Evolutionary conservation across 164 flowering plant genomes (phyloP).

Genomic region (Chimonanthus praecox): DNA sequence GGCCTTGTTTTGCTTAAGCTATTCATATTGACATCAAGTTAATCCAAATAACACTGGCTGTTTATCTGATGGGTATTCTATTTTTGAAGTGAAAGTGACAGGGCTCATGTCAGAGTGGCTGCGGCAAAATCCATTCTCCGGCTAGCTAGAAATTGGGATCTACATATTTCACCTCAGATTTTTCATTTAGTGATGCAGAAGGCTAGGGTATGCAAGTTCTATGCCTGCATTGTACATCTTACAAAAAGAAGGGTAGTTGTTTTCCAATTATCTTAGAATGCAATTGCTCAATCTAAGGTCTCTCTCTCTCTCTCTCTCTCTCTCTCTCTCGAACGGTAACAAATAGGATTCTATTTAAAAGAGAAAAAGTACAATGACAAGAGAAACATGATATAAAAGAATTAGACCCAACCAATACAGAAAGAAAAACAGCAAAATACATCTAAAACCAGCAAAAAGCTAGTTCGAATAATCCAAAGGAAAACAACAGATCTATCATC

Average conservation of each 20-base stretch:
- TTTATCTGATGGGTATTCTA: background rate
- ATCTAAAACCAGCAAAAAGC: too few relatives aligned
- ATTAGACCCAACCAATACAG: too few relatives aligned
- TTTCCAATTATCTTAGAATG: background rate
- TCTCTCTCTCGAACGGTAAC: too few relatives aligned
- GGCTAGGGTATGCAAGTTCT: conserved; percentile 54
- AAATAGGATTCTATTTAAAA: too few relatives aligned
- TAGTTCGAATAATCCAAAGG: too few relatives aligned
- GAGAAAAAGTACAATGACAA: too few relatives aligned
- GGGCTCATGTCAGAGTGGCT: conserved; percentile 58
- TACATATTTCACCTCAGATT: conserved; percentile 56
- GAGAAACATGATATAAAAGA: too few relatives aligned
- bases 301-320: too few relatives aligned
- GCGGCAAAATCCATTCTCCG: conserved; percentile 82
- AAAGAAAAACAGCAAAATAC: too few relatives aligned
- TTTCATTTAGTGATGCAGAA: conserved; percentile 46
- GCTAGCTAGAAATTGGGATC: conserved; percentile 87
- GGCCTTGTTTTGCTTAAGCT: background rate
- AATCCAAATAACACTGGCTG: background rate
- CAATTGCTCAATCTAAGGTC: background rate
- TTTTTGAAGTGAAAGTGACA: conserved; percentile 50
- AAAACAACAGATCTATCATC: too few relatives aligned
- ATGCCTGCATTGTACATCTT: background rate
- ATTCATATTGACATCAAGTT: background rate
- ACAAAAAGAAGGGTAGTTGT: background rate